Conservation (phyloP, 768 basidiomycete genomes). For the Boletus vinaceobasis region DNA sequence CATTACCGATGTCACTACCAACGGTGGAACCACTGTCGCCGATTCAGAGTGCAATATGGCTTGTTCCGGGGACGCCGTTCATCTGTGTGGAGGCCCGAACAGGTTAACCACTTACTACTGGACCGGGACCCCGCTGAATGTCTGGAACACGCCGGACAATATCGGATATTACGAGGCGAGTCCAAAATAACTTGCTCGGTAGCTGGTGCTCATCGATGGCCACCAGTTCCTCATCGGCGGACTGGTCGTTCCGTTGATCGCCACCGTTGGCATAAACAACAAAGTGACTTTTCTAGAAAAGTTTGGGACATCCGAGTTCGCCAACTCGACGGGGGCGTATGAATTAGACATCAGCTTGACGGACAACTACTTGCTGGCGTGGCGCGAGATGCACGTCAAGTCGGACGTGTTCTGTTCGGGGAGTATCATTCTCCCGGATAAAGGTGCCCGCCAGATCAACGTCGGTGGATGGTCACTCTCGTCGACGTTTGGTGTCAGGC, state of each 20-base stretch:
- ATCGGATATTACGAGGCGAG: conserved; percentile 70
- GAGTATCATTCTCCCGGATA: conserved; percentile 71
- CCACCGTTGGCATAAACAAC: conserved; percentile 76
- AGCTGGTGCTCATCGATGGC: background rate
- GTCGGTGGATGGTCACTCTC: conserved; percentile 55
- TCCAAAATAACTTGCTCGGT: background rate
- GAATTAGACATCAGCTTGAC: conserved; percentile 67
- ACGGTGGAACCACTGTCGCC: conserved; percentile 30
- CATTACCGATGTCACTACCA: conserved; percentile 43
- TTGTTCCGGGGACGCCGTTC: conserved; percentile 68
- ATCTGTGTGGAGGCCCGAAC: conserved; percentile 61
- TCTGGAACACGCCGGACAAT: conserved; percentile 63
- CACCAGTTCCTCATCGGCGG: conserved; percentile 48
- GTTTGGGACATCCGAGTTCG: conserved; percentile 55
- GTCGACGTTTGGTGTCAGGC: conserved; percentile 69
- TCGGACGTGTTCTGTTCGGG: conserved; percentile 80
- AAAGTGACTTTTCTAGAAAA: conserved; percentile 83
- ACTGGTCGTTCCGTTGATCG: conserved; percentile 67
- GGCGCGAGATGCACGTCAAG: conserved; percentile 75
- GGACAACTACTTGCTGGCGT: conserved; percentile 43
- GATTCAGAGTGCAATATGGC: conserved; percentile 43
- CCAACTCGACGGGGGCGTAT: conserved; percentile 73
- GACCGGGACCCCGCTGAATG: conserved; percentile 46
- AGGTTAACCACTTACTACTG: conserved; percentile 55
- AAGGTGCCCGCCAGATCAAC: conserved; percentile 41